Conservation (phyloP, 75 land plant genomes). For the Adiantum capillusveneris region DNA sequence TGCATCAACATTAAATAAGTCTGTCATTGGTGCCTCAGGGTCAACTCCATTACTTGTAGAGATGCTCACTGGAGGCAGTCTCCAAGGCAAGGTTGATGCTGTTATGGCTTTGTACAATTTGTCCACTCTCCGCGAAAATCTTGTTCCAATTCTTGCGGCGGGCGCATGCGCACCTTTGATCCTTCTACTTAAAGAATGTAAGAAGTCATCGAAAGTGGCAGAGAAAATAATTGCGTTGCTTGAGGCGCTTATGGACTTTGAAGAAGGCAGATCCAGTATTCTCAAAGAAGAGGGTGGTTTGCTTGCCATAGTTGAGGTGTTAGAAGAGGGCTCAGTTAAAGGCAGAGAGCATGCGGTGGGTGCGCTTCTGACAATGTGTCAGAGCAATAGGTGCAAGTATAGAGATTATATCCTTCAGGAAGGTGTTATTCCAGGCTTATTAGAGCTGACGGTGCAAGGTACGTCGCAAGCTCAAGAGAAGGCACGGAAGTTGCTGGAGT, state of each 20-base stretch:
- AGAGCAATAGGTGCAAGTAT: slow-evolving; percentile 41
- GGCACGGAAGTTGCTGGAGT: slow-evolving; percentile 45
- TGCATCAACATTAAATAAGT: slow-evolving; percentile 45
- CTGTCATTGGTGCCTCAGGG: slow-evolving; percentile 47
- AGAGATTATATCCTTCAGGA: slow-evolving; percentile 55
- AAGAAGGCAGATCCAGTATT: slow-evolving; percentile 44
- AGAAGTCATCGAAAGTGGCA: slow-evolving; percentile 59
- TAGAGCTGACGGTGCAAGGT: slow-evolving; percentile 55
- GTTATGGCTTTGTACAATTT: slow-evolving; percentile 60
- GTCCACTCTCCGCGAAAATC: slow-evolving; percentile 31
- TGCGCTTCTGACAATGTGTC: slow-evolving; percentile 38
- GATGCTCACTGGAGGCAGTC: slow-evolving; percentile 45
- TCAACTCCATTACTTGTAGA: slow-evolving; percentile 60
- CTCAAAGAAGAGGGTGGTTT: slow-evolving; percentile 45
- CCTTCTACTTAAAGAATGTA: slow-evolving; percentile 44
- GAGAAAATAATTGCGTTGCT: slow-evolving; percentile 52
- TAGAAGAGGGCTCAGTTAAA: slow-evolving; percentile 54
- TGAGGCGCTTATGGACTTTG: slow-evolving; percentile 38
- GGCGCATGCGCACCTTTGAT: slow-evolving; percentile 39
- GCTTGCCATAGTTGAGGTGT: slow-evolving; percentile 49
- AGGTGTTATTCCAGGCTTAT: slow-evolving; percentile 66
- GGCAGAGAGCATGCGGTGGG: slow-evolving; percentile 59
- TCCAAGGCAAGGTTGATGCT: slow-evolving; percentile 67
- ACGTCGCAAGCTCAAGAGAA: slow-evolving; percentile 35
- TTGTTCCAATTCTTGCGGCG: slow-evolving; percentile 20